Evolutionary conservation across 1,139 yeast species (phyloP), one percentile per base, ranked within the genome.

Genomic region (Geotrichum klebahnii): DNA sequence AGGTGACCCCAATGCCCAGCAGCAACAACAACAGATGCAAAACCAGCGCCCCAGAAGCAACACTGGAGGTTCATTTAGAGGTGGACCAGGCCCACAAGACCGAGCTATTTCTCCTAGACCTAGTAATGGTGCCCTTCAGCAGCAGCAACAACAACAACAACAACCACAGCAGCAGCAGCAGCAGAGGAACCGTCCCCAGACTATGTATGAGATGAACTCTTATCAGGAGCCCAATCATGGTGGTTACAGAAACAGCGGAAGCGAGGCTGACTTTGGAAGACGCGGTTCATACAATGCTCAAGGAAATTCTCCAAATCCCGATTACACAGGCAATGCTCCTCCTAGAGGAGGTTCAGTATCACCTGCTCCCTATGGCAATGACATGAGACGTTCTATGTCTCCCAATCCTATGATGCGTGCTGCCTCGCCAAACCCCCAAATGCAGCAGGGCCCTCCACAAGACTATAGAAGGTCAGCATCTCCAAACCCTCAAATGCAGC

Each of bases 401-500:
- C 48, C 51, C 12, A 46, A 44, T 20, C 54, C 55, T 8, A 42
- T n/a, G n/a, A n/a, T n/a, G 39, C 33, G 35, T 35, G 37, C 51
- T 10, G 48, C 48, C 1, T 53, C 55, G 10, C 56, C 56, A 1
- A 46, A 45, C 20, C 55, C 55, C 14, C 16, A 24, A 8, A 40
- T 32, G 36, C 26, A 17, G 42, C 47, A 37, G n/a, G 42, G 48
- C 28, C 32, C 24, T 10, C 36, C 50, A 5, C 53, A 53, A 17
- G 55, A 54, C 26, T 50, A 48, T 31, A 34, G 28, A 38, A 31
- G 54, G n/a, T 39, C 51, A 8, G 48, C 48, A 2, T 53, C 55
- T 12, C 56, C 56, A 1, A 46, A 45, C 20, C 55, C 55, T 16
- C 16, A 24, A 8, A 40, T 32, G 36, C 26, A 17, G 42, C 47